Evolutionary conservation across 352 stramenopile genomes (phyloP), one percentile per base, ranked within the genome.

Genomic region (Pythium plurisporium): DNA sequence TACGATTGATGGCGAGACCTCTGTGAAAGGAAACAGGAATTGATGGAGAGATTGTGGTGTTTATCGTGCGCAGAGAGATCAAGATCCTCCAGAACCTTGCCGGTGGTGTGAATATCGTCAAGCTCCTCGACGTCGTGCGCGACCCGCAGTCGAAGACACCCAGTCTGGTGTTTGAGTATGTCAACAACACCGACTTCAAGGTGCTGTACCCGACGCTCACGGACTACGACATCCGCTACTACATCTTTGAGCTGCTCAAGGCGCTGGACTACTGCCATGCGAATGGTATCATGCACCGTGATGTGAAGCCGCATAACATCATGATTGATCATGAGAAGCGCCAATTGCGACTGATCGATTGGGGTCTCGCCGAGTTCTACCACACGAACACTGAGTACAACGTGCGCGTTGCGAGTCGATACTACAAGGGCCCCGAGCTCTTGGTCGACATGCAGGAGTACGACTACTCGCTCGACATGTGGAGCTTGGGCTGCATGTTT

Each of bases 281-380:
- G 22, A 99, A 99, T 64, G 97, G 97, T 31, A 99, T 99, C 60
- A 99, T 99, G 96, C 97, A 99, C 76, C 87, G 97, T 50, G 97
- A 99, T 72, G 96, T 99, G 25, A 99, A 99, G 82, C 97, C 97
- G n/a, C 96, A 99, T 77, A 99, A 99, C 72, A 95, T 99, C 41
- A 99, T 99, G 95, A 99, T 99, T 70, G 97, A 99, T 73, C 96
- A 99, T 64, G 94, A 99, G 54, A 98, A 99, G 68, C 87, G 96
- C 29, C 89, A 99, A 76, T 79, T 99, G 25, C 87, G 96, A 17
- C 73, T 99, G 12, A 99, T 99, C 64, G 97, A 99, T 79, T 99
- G 97, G 97, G 97, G 97, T 37, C 83, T 99, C 31, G 97, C 97
- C 1, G 97, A 99, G 79, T 99, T 99, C 67, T 99, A 99, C 76